Evolutionary conservation across 2,329 filamentous ascomycete species (phyloP), one percentile per base, ranked within the genome.

Genomic region (Aspergillus ruber): DNA sequence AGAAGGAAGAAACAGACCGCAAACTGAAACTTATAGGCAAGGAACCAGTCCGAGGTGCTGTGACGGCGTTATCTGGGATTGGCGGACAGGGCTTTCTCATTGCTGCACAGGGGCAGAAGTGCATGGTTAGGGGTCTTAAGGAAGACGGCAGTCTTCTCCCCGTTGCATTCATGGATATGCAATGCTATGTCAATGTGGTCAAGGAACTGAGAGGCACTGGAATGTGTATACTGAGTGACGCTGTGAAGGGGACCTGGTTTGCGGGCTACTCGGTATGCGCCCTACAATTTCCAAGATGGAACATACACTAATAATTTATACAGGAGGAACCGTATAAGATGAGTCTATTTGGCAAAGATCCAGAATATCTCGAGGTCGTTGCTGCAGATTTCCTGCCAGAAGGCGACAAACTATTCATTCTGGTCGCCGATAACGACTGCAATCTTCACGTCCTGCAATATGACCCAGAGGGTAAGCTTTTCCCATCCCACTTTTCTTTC

Each of bases 81-180:
- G 91, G 88, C 38, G 89, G 84, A 0, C 90, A 93, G 68, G 93
- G 87, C 1, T 89, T 91, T 56, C 83, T 94, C 77, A 84, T 93
- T 52, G 87, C 87, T 36, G 90, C 90, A 0, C 93, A 98, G 64
- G 93, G 93, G 1, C 90, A 96, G 62, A 98, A 98, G 69, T 91
- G 90, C 66, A 94, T 98, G 86, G 90, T 98, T 1, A 80, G 93
- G 50, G 93, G 93, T 36, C 77, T 98, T 3, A 96, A 96, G 66
- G 93, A 98, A 67, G 93, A 98, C 63, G 89, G 90, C 0, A 90
- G 87, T 1, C 78, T 97, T 45, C 76, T 97, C 1, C 93, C 93
- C 0, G 91, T 98, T 3, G 93, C 93, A 0, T 98, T 98, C 63
- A 86, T 98, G 77, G 93, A 98, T 62, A 94, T 96, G 83, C 93